phyloP scores from a whole-genome alignment of 2,329 filamentous ascomycete genomes.

The Cytospora paraplurivora region DNA sequence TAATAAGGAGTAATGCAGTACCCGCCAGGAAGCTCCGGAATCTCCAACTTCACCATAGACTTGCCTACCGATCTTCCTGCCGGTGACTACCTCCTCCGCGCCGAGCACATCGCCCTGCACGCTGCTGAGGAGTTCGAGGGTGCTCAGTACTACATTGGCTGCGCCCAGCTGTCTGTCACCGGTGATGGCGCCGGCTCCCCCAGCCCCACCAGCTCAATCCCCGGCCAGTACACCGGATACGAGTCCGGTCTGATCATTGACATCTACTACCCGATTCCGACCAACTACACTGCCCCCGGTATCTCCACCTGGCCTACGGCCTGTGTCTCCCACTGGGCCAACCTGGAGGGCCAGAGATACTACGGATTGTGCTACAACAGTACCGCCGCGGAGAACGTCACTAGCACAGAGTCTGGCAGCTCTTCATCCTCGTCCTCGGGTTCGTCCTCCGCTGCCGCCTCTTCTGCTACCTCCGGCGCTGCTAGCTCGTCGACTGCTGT shows the following conservation, averaged over 20 bases:
- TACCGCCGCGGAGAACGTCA: conserved; percentile 19
- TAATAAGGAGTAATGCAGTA: not conserved
- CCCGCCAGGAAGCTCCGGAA: conserved; percentile 11
- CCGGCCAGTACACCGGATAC: conserved; percentile 38
- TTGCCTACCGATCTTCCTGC: conserved; percentile 36
- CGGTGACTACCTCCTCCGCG: conserved; percentile 47
- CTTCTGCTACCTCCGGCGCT: not conserved
- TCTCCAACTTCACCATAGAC: conserved; percentile 40
- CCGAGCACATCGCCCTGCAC: conserved; percentile 45
- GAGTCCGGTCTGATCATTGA: conserved; percentile 41
- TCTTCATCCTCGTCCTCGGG: conserved; percentile 4
- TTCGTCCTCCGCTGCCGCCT: not conserved
- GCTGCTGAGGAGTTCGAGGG: conserved; percentile 36
- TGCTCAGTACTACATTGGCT: conserved; percentile 45
- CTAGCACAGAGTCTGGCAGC: conserved; percentile 3
- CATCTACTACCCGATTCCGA: conserved; percentile 41
- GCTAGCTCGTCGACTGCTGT: not conserved
- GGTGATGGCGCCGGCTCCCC: conserved; percentile 38
- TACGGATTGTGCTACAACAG: conserved; percentile 13
- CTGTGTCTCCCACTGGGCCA: conserved; percentile 43
- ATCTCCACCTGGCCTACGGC: conserved; percentile 39
- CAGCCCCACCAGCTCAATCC: conserved; percentile 37
- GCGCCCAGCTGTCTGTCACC: conserved; percentile 40
- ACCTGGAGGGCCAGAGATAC: conserved; percentile 37
- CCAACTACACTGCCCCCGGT: conserved; percentile 40